Evolutionary conservation across 73 alveolate genomes (phyloP), one percentile per base, ranked within the genome.

Genomic region (Stentor roeselii): DNA sequence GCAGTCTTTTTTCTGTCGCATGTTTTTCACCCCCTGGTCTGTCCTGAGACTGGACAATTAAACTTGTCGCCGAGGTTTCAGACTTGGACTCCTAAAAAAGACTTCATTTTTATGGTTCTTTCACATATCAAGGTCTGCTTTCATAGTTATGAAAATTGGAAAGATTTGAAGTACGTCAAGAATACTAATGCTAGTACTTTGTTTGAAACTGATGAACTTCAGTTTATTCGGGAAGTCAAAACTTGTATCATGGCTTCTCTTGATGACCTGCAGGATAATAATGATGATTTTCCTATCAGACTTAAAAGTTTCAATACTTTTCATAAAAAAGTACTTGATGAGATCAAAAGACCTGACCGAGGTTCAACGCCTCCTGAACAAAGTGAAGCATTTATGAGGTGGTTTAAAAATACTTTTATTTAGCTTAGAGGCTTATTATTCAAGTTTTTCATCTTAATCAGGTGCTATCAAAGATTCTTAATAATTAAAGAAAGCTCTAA

Each of bases 371-470:
- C 11, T 21, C 37, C 80, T 21, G 80, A 67, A 21, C 80, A 67
- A 34, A 21, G 80, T 34, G 80, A 67, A 32, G 37, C n/a, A 27
- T 67, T 67, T 67, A 67, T 67, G 80, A 67, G 34, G 14, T 67
- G 80, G 80, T 67, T 67, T 67, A n/a, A 34, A 30, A 67, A 67
- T 14, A 67, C 80, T 36, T 67, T 67, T 67, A 67, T 67, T 67
- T 67, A 67, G 37, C 11, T 67, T n/a, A n/a, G n/a, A n/a, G n/a
- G n/a, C n/a, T n/a, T n/a, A n/a, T n/a, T n/a, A n/a, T n/a, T n/a
- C n/a, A n/a, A n/a, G n/a, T n/a, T n/a, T n/a, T n/a, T n/a, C n/a
- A n/a, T n/a, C n/a, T n/a, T n/a, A n/a, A n/a, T n/a, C n/a, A n/a
- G n/a, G n/a, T n/a, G n/a, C n/a, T n/a, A n/a, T n/a, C n/a, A n/a